A percentile compares a stretch with the other conserved stretches of the same genome.
phyloP scores from a whole-genome alignment of 495 filamentous ascomycete genomes.

The Alectoria sarmentosa region DNA sequence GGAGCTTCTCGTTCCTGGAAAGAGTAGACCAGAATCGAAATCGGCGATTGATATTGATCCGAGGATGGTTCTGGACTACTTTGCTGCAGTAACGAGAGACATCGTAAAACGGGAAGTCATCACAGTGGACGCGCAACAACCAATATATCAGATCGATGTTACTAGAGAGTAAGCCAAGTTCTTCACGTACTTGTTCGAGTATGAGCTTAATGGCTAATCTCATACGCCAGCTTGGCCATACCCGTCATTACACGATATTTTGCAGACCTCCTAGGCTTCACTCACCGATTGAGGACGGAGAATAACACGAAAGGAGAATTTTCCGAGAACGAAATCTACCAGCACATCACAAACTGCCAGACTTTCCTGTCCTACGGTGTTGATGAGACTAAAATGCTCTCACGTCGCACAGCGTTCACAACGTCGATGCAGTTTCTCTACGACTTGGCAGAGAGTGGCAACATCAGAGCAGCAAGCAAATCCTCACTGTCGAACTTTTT shows the following conservation, averaged over 20 bases:
- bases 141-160: constrained; percentile 23
- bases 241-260: constrained; percentile 25
- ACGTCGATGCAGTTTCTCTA: constrained; percentile 25
- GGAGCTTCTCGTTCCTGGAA: constrained; percentile 16
- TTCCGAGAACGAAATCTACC: constrained; percentile 27
- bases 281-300: constrained; percentile 13
- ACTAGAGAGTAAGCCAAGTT: constrained; percentile 25
- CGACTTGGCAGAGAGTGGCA: constrained; percentile 20
- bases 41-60: neutral
- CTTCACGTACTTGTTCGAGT: neutral
- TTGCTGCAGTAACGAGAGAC: neutral
- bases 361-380: constrained; percentile 24
- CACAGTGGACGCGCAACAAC: constrained; percentile 10
- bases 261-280: constrained; percentile 25
- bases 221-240: constrained; percentile 19
- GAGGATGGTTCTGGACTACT: constrained; percentile 10
- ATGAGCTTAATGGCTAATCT: neutral
- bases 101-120: constrained; percentile 17
- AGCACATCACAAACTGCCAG: constrained; percentile 28
- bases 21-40: neutral
- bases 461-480: constrained; percentile 19
- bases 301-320: constrained; percentile 15
- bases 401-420: constrained; percentile 23
- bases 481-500: constrained; percentile 9
- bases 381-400: constrained; percentile 25